Evolutionary conservation across 1,284 basidiomycete species (phyloP).

Genomic region (Microstroma glucosiphilum): DNA sequence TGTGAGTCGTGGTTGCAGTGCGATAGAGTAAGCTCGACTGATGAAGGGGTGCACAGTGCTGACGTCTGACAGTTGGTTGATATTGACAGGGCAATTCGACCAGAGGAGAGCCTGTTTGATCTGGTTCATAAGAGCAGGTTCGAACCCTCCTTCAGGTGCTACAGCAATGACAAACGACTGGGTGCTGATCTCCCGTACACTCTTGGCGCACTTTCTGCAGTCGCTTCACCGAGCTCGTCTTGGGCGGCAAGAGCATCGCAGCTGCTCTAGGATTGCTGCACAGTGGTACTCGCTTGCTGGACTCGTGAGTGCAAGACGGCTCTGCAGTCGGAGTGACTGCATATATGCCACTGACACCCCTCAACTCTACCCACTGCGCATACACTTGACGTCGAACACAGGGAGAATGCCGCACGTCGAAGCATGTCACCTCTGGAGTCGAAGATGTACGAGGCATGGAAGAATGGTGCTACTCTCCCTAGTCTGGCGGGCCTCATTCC

Average conservation of each 20-base stretch:
- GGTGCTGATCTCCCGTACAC: neutral
- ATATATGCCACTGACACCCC: too few species aligned
- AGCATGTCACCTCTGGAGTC: neutral
- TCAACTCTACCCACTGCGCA: neutral
- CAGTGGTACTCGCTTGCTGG: neutral
- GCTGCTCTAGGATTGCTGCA: neutral
- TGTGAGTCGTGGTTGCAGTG: too few species aligned
- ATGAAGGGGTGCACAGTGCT: too few species aligned
- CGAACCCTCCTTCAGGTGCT: neutral
- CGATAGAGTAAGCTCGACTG: too few species aligned
- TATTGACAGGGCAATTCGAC: neutral
- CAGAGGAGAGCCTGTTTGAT: neutral
- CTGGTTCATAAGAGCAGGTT: neutral
- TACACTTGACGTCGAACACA: neutral
- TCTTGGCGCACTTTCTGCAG: neutral
- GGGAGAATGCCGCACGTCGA: neutral
- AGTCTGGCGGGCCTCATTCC: neutral
- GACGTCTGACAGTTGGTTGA: neutral
- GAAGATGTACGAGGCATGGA: slow-evolving; percentile 6
- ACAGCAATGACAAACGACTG: neutral
- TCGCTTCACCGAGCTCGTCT: neutral
- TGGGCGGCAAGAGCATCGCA: neutral
- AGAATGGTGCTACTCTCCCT: neutral
- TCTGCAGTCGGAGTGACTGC: neutral
- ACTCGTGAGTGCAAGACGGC: neutral